These are phyloP conservation scores for Helichrysum umbraculigerum DNA, from an alignment of 129 eudicot species.

Conservation along the genomic window DNA sequence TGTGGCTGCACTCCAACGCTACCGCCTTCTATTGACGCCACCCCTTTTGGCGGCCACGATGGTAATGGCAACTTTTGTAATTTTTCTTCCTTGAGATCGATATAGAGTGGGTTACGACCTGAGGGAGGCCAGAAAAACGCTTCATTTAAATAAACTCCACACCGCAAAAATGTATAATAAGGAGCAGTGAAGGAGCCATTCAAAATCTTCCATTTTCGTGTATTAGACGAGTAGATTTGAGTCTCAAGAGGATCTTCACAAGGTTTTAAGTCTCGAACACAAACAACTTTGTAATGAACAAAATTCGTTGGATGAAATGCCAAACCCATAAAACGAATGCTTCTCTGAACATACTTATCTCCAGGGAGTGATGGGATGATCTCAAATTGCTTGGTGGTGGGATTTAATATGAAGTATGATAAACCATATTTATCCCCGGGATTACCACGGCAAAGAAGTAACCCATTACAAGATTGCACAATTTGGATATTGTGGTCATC, in stretches of 20 bases:
- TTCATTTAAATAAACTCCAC: constrained; percentile 37
- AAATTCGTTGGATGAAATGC: constrained; percentile 19
- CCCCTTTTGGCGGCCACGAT: no score
- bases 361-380: constrained; percentile 23
- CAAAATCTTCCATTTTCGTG: no score
- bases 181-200: constrained; percentile 22
- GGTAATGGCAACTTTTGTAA: constrained; percentile 26
- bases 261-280: background rate
- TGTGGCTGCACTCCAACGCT: constrained; percentile 4
- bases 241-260: background rate
- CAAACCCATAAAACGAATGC: constrained; percentile 15
- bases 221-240: constrained; percentile 7
- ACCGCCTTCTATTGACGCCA: background rate
- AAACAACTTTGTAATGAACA: constrained; percentile 10
- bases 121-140: constrained; percentile 39
- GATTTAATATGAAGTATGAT: constrained; percentile 13
- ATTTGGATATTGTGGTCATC: background rate
- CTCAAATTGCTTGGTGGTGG: constrained; percentile 13
- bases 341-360: constrained; percentile 12
- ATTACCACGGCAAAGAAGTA: background rate
- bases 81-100: constrained; percentile 24
- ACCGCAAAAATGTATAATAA: background rate
- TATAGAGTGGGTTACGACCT: background rate
- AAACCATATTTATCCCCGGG: background rate
- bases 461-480: constrained; percentile 12